Conservation (phyloP, 768 basidiomycete species). For the Amanita exitialis region DNA sequence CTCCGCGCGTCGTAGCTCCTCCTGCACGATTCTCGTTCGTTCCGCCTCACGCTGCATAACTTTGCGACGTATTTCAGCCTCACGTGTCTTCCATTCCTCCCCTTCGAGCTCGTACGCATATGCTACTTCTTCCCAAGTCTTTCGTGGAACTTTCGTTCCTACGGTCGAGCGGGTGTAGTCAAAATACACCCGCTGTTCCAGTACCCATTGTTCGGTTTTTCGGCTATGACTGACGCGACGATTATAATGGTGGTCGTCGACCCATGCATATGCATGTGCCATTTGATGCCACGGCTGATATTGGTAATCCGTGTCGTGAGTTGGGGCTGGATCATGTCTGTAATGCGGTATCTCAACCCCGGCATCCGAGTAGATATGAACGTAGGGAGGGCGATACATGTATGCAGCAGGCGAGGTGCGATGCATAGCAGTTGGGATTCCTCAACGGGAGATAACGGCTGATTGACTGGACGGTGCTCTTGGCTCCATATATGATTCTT, state of each 20-base stretch:
- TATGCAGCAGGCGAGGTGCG: background rate
- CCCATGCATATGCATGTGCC: conserved; percentile 36
- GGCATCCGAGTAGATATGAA: background rate
- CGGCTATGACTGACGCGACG: conserved; percentile 31
- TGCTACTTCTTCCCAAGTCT: conserved; percentile 42
- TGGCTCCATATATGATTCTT: background rate
- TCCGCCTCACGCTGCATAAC: conserved; percentile 35
- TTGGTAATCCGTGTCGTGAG: conserved; percentile 7
- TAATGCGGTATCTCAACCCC: background rate
- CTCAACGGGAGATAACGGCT: background rate
- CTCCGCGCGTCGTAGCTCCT: conserved; percentile 47
- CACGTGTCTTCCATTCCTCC: conserved; percentile 42
- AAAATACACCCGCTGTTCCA: conserved; percentile 42
- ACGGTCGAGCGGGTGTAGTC: conserved; percentile 9
- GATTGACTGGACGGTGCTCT: background rate
- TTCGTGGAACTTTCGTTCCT: conserved; percentile 14
- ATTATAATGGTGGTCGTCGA: conserved; percentile 34
- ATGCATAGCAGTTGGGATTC: background rate
- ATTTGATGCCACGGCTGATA: conserved; percentile 29
- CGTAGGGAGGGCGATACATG: background rate
- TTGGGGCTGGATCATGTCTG: background rate
- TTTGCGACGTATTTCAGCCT: conserved; percentile 33
- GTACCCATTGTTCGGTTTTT: conserved; percentile 58
- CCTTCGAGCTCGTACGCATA: conserved; percentile 42
- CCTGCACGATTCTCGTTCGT: conserved; percentile 20